Evolutionary conservation across 345 rosid genomes (phyloP).

Genomic region (Sonneratia caseolaris): DNA sequence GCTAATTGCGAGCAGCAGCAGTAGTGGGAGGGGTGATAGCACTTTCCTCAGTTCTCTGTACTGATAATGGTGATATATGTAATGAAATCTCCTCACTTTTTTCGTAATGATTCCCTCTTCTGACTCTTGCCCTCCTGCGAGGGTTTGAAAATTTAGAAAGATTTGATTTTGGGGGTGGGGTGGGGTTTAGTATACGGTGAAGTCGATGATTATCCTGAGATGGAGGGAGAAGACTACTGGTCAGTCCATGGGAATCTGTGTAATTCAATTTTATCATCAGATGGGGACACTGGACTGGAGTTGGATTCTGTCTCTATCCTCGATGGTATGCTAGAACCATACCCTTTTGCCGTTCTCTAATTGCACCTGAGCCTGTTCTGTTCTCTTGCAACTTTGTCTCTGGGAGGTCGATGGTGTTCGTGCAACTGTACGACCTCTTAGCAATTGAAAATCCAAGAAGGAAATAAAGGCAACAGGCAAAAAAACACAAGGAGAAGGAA

Average conservation of each 20-base stretch:
- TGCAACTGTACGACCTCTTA: too few species aligned
- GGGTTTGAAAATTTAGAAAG: constrained; percentile 4
- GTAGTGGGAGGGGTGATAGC: constrained; percentile 1
- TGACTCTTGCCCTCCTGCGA: neutral
- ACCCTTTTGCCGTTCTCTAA: too few species aligned
- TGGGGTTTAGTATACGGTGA: neutral
- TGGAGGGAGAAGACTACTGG: neutral
- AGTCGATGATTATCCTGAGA: neutral
- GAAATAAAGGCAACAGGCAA: too few species aligned
- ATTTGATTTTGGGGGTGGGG: neutral
- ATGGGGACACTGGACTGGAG: too few species aligned
- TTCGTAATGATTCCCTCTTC: neutral
- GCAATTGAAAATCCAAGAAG: too few species aligned
- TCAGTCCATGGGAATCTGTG: constrained; percentile 7
- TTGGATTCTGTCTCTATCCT: too few species aligned
- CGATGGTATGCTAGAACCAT: too few species aligned
- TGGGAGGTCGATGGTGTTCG: too few species aligned
- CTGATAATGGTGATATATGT: neutral
- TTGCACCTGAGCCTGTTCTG: too few species aligned
- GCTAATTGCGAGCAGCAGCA: constrained; percentile 9
- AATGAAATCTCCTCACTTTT: neutral
- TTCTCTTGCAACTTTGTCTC: too few species aligned
- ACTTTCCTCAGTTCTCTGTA: neutral
- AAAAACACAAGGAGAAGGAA: too few species aligned
- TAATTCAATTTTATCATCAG: neutral